These are phyloP conservation scores for Mycena latifolia DNA, from an alignment of 768 basidiomycete genomes.

Conservation along the genomic window DNA sequence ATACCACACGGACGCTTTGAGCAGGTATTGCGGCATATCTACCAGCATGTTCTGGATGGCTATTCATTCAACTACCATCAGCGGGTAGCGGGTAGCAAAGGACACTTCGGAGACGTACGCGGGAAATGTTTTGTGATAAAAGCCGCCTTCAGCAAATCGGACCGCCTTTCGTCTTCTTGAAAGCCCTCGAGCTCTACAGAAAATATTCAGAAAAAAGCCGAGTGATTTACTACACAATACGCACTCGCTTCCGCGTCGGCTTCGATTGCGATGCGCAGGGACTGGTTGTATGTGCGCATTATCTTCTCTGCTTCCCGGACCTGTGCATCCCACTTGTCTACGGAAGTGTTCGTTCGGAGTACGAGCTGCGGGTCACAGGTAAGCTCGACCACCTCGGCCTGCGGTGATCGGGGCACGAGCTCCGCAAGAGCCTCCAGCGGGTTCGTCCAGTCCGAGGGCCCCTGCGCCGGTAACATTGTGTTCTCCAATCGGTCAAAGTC, in stretches of 20 bases:
- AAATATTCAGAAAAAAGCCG: not conserved
- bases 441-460: conserved; percentile 5
- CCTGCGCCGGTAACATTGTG: not conserved
- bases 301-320: conserved; percentile 17
- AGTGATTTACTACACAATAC: not conserved
- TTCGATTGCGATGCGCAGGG: conserved; percentile 22
- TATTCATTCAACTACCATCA: not conserved
- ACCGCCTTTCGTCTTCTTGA: conserved; percentile 25
- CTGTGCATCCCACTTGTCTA: conserved; percentile 9
- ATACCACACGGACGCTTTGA: conserved; percentile 36
- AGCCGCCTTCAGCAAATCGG: conserved; percentile 16
- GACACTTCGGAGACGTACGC: conserved; percentile 13
- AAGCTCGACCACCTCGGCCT: conserved; percentile 1
- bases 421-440: conserved; percentile 13
- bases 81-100: no score
- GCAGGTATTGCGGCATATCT: conserved; percentile 2
- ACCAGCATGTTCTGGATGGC: conserved; percentile 22
- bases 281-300: conserved; percentile 20
- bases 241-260: conserved; percentile 34
- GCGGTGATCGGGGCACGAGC: conserved; percentile 11
- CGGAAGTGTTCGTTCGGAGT: not conserved
- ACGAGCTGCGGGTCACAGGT: conserved; percentile 22
- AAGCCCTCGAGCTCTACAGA: conserved; percentile 20
- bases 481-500: conserved; percentile 17
- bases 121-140: conserved; percentile 29